Base-by-base conservation (phyloP, 345 rosid species). In the Draba incana region DNA sequence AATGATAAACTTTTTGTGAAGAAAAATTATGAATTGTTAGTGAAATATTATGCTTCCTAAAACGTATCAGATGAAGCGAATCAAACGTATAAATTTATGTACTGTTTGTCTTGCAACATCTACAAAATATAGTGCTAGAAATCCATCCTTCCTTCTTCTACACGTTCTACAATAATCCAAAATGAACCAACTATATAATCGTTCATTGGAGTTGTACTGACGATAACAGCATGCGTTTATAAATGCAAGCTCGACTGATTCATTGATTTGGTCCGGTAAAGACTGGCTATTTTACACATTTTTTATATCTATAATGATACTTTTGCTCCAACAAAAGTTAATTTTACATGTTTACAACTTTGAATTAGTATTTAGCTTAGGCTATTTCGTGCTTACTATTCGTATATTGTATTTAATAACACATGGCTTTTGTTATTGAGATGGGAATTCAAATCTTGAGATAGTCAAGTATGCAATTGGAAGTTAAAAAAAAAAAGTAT, bases 221-320 rank as follows among this genome's bases (percentile, higher is more conserved):
- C 77, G 2, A 57, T 73, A 50, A 66, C 33, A 50, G 56, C 77
- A n/a, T 73, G 77, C 49, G 67, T 73, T 43, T 16, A 43, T 37
- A 73, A 66, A 66, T 58, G 56, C 62, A 73, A 73, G 67, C 9
- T 66, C 31, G 77, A 73, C 49, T 73, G 42, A 72, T 51, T 58
- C 24, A 31, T 46, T 56, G 58, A 25, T 54, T 61, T 44, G 13
- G 46, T 53, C 50, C 2, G 57, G 57, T 62, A 45, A 45, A 57
- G 50, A 12, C 71, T 14, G 10, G 5, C 11, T n/a, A 15, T 57
- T 24, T 25, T 28, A 15, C 10, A 7, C 38, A 35, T 35, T 28
- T 5, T 12, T 24, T 8, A 58, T 37, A 37, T 43, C 24, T 39
- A 11, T 33, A 33, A 6, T 11, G 31, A 57, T n/a, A 5, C 0